Base-by-base conservation (phyloP, 257 asterid genomes). In the Echites panduratus region DNA sequence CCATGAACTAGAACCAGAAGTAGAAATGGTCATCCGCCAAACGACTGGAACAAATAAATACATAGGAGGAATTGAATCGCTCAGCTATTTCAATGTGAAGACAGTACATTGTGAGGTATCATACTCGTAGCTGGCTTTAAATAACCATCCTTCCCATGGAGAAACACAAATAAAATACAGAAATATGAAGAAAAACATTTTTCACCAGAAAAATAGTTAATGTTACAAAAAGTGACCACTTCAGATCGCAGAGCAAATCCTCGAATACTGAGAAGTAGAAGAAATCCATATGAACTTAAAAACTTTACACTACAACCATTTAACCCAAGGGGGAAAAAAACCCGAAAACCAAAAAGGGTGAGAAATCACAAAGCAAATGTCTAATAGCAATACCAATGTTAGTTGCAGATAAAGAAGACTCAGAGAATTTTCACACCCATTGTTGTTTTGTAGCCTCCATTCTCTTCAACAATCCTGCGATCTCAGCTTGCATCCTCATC, bases 381-480 rank as follows among this genome's bases (percentile, higher is more conserved):
- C 19, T 70, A 44, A 14, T 27, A n/a, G 69, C n/a, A 62, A 65
- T 9, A 24, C 53, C 72, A 68, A 35, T 49, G 56, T 65, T 13
- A 75, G 38, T 64, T 17, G 32, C 68, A 53, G 66, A 72, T 0
- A 71, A 5, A 58, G 4, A 35, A 70, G 11, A 58, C 5, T 27
- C 10, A 63, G 76, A 53, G 44, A 66, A 59, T 10, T 29, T 47
- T 68, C 78, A 91, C 69, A 90, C 93, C 81, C 84, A 67, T 81
- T 85, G 93, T 56, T 90, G 93, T 79, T 92, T 90, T 8, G 97
- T 84, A 1, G 89, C 87, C 71, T 94, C 98, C 99, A 94, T 94
- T 82, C 97, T 90, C 87, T 87, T 86, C 70, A 94, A 77, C 87
- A 94, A 84, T 48, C 93, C 99, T 0, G 97, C 90, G 40, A 88